Evolutionary conservation across 2,329 filamentous ascomycete species (phyloP), one percentile per base, ranked within the genome.

Genomic region (Geosmithia flava): DNA sequence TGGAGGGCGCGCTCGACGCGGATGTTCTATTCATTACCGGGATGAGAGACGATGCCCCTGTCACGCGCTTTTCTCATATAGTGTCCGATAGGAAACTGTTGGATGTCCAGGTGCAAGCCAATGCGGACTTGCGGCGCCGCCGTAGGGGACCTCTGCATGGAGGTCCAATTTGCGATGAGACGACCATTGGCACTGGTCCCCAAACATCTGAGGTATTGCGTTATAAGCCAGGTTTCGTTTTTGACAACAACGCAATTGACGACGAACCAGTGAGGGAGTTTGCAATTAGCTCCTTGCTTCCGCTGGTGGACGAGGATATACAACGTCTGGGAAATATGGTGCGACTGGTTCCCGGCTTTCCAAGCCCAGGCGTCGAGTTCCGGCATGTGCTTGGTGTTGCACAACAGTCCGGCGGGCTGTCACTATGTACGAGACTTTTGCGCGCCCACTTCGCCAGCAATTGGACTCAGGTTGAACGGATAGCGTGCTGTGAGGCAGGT

Each of bases 1-100:
- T 81, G 2, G 17, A 62, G 33, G 49, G 52, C 13, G 64, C 67
- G 6, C 52, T 11, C 46, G 67, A 68, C 57, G 62, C 68, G 2
- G 72, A 81, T 49, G 75, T 81, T 45, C 60, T 83, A 42, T 49
- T 83, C 0, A 74, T 85, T 53, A 83, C 78, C 0, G 79, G 78
- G 0, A 75, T 82, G 73, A 73, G 77, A 65, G 80, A 84, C 45
- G 62, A 75, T 45, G 71, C 76, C 5, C 80, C 79, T 0, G 67
- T 81, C 11, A 63, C 74, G 51, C 42, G 52, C 13, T 71, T 79
- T 0, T 74, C 73, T n/a, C 71, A 75, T 62, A 55, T 81, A 20
- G 71, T 80, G 11, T 68, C 76, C 45, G 58, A 67, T 2, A 72
- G 63, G 50, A 74, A 64, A 52, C 49, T 83, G 17, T 33, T 83